phyloP scores from a whole-genome alignment of 169 alveolate species.

The Condylostoma magnum region DNA sequence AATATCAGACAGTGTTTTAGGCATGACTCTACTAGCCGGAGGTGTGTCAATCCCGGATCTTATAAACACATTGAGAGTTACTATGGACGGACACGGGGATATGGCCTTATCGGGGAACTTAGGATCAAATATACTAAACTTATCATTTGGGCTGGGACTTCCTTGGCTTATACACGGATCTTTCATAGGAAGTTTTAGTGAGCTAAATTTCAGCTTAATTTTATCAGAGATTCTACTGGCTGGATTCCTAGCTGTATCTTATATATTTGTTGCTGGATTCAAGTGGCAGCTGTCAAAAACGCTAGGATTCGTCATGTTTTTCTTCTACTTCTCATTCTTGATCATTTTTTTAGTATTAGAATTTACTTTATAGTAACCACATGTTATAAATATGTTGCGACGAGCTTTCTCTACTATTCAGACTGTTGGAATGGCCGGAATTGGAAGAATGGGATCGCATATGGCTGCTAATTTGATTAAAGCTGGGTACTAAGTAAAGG shows the following conservation, averaged over 20 bases:
- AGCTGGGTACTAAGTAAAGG: not conserved
- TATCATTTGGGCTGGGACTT: constrained; percentile 31
- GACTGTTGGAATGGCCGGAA: not conserved
- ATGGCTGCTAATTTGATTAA: not conserved
- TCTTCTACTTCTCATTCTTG: constrained; percentile 12
- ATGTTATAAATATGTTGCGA: too few relatives aligned
- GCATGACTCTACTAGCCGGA: constrained; percentile 33
- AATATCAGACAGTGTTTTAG: constrained; percentile 26
- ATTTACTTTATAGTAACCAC: too few relatives aligned
- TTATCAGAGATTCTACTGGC: not conserved
- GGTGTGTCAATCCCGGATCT: constrained; percentile 39
- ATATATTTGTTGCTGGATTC: constrained; percentile 20
- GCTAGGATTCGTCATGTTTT: constrained; percentile 20
- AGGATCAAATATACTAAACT: constrained; percentile 31
- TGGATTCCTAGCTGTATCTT: constrained; percentile 1
- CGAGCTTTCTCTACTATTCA: too few relatives aligned
- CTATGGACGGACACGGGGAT: constrained; percentile 34
- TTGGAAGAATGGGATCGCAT: not conserved
- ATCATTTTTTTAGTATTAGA: not conserved
- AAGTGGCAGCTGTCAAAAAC: constrained; percentile 16
- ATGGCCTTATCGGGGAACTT: constrained; percentile 27
- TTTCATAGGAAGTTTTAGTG: not conserved
- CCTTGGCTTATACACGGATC: constrained; percentile 35
- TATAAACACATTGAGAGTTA: constrained; percentile 21
- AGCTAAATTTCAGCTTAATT: not conserved